phyloP scores from a whole-genome alignment of 1,284 basidiomycete genomes.

The Rhizoctonia solani region DNA sequence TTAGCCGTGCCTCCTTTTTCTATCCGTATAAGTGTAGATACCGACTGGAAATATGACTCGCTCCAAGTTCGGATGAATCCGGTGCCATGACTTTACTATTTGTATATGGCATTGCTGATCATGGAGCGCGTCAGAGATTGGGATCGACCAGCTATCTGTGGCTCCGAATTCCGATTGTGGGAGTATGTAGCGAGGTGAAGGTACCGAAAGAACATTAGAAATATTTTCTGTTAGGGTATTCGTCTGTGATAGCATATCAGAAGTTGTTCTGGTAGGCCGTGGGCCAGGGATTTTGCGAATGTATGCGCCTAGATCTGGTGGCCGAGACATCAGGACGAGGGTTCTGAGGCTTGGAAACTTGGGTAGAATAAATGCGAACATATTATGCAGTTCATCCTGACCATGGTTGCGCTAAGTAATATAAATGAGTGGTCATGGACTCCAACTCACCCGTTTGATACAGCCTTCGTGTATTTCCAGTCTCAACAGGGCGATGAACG shows the following conservation, averaged over 20 bases:
- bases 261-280: background rate
- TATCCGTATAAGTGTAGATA: background rate
- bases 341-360: background rate
- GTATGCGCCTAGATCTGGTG: background rate
- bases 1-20: background rate
- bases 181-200: too few relatives aligned
- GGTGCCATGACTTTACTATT: background rate
- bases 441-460: background rate
- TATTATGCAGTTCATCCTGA: background rate
- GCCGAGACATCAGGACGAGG: background rate
- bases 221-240: too few relatives aligned
- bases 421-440: background rate
- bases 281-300: background rate
- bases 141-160: too few relatives aligned
- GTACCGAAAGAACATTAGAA: too few relatives aligned
- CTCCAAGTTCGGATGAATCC: background rate
- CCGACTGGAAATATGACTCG: background rate
- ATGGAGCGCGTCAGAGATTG: background rate
- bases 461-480: background rate
- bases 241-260: background rate
- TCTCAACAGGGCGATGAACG: constrained; percentile 1
- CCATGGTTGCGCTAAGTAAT: too few relatives aligned
- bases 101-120: background rate
- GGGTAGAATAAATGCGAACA: background rate
- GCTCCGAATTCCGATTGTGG: background rate